Evolutionary conservation across 768 basidiomycete species (phyloP), one percentile per base, ranked within the genome.

Genomic region (Tulasnella sp.): DNA sequence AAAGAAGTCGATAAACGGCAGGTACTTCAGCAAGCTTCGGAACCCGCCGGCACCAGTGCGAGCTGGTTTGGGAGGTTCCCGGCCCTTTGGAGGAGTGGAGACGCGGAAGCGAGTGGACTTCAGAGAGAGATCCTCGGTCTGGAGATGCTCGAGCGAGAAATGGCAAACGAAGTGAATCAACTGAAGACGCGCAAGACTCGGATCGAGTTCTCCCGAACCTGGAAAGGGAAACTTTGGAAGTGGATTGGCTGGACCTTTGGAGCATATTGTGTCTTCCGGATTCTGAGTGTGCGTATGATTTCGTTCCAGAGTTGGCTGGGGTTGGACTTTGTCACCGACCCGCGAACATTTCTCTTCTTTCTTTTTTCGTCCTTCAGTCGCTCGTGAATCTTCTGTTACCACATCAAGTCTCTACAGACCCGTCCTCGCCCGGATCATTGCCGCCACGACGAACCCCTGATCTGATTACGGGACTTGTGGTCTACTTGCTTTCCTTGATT

Each of bases 101-200:
- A 48, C 21, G 21, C 44, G 25, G 60, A 45, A 24, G 12, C 43
- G 53, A 61, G 42, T 30, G 46, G 44, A 25, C 64, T 78, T 21
- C 68, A 70, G 29, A 80, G 82, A 66, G 85, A 87, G 67, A 65
- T 85, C 8, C 71, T 73, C 31, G 86, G 85, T 0, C 72, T 89
- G 3, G 74, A 83, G 64, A 78, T 83, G 0, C 74, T 89, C 1
- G 81, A 85, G 65, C 75, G 79, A 45, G 78, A 87, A 63, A 86
- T 87, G 81, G 45, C 22, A 41, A 56, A 48, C 17, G 42, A 56
- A n/a, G n/a, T 56, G 10, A 48, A 43, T 17, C 38, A 56, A 21
- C 22, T 56, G 43, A 34, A 56, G n/a, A 43, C 42, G n/a, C 45
- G 42, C 4, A 56, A 56, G 19, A 75, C 78, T 38, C 68, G 73